Conservation (phyloP, 1,284 basidiomycete species). For the Pulchroboletus neoregius region DNA sequence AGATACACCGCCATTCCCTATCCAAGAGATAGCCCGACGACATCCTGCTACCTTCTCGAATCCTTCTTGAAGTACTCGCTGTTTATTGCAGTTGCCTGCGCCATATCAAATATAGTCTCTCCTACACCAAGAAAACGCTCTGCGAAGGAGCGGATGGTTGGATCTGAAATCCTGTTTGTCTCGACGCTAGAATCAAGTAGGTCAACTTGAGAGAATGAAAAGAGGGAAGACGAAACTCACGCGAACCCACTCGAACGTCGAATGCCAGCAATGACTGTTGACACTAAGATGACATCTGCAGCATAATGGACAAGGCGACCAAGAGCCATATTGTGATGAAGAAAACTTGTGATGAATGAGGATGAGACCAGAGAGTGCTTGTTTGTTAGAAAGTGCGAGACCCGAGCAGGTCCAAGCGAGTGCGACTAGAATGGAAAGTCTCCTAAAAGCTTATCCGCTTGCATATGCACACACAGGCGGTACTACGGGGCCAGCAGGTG, state of each 20-base stretch:
- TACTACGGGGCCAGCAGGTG: conserved; percentile 59
- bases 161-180: conserved; percentile 66
- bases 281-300: conserved; percentile 81
- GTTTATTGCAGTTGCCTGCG: conserved; percentile 77
- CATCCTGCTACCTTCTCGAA: conserved; percentile 28
- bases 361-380: neutral
- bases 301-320: conserved; percentile 84
- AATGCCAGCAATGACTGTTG: conserved; percentile 89
- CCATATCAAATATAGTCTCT: conserved; percentile 83
- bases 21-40: neutral
- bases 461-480: conserved; percentile 25
- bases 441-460: conserved; percentile 8
- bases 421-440: conserved; percentile 19
- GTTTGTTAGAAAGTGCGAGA: too few species aligned
- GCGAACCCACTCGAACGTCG: conserved; percentile 85
- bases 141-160: conserved; percentile 69
- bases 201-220: conserved; percentile 3
- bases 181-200: conserved; percentile 50
- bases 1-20: conserved; percentile 7
- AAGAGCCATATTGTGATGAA: conserved; percentile 55
- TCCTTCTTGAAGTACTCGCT: conserved; percentile 73
- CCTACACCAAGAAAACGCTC: conserved; percentile 85
- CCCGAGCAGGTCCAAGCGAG: neutral
- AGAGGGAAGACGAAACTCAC: conserved; percentile 49
- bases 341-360: neutral